Conservation (phyloP, 768 basidiomycete genomes). For the Xerocomus brunneocitrinus region DNA sequence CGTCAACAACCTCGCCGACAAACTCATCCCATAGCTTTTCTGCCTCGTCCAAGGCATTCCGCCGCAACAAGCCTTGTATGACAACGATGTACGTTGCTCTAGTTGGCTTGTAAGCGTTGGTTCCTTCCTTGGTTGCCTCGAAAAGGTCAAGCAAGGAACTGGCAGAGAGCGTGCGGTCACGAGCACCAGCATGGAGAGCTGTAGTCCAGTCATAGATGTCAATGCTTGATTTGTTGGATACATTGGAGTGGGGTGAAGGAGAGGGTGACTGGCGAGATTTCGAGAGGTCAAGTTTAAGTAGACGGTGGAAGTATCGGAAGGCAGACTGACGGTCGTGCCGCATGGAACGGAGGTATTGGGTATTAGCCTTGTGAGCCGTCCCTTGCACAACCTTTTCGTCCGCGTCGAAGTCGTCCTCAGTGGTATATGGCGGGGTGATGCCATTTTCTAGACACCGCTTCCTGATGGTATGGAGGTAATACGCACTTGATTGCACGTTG, state of each 20-base stretch:
- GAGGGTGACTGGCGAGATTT: slow-evolving; percentile 7
- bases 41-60: slow-evolving; percentile 38
- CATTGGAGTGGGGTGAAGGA: neutral
- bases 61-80: slow-evolving; percentile 48
- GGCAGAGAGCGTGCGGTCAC: slow-evolving; percentile 34
- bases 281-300: slow-evolving; percentile 29
- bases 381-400: slow-evolving; percentile 9
- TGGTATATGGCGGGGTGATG: slow-evolving; percentile 20
- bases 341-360: slow-evolving; percentile 40
- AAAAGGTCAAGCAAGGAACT: slow-evolving; percentile 37
- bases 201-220: slow-evolving; percentile 48
- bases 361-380: slow-evolving; percentile 37
- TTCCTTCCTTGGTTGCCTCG: slow-evolving; percentile 25
- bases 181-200: slow-evolving; percentile 41
- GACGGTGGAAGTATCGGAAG: slow-evolving; percentile 41
- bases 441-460: slow-evolving; percentile 17
- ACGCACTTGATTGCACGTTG: slow-evolving; percentile 36
- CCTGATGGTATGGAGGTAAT: slow-evolving; percentile 40
- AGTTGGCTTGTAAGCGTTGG: slow-evolving; percentile 35
- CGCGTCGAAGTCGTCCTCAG: neutral
- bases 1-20: slow-evolving; percentile 9
- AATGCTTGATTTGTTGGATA: slow-evolving; percentile 24
- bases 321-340: slow-evolving; percentile 40
- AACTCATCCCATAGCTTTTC: slow-evolving; percentile 42
- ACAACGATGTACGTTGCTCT: slow-evolving; percentile 50